Base-by-base conservation (phyloP, 106 monocot species). In the Platanthera zijinensis region DNA sequence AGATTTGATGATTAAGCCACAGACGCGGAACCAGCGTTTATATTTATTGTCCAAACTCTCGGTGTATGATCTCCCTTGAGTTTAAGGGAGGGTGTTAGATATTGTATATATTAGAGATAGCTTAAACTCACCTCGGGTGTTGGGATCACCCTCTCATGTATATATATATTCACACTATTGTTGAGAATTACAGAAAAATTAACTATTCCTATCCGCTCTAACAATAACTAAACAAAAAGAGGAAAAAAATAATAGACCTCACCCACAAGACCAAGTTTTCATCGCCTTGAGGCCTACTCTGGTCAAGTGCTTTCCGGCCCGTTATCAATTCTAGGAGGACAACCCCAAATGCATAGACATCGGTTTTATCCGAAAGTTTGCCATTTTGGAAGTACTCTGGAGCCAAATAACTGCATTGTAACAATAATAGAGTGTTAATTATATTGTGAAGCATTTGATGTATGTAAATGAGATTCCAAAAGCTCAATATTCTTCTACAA, bases 361-460 rank as follows among this genome's bases (percentile, higher is more conserved):
- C 95, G 15, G 92, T 95, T 83, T 86, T 95, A 73, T 92, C 95
- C 14, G 95, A 95, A 28, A 95, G 72, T 73, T 95, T 95, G 50
- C 95, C 95, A 76, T 92, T 92, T 59, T 95, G 92, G 68, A 95
- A 95, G 76, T 95, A 95, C 75, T 95, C 95, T 14, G 95, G 95
- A 52, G 95, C 95, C 72, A 95, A 75, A 80, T 95, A 95, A 30
- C 95, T 95, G 82, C 76, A 83, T 54, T 52, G 50, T 8, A 73
- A 80, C 18, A 61, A 74, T 12, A 77, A 48, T 19, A 77, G 52
- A 78, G 30, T 57, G 14, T 50, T 77, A 71, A 74, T 45, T 48
- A 73, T 12, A 57, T 51, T 51, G 46, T 21, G 18, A 63, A 17
- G 22, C 48, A 57, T 19, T 51, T 39, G 54, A 75, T 17, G 47